Conservation (phyloP, 2,329 filamentous ascomycete genomes). For the Exophiala aquamarina region DNA sequence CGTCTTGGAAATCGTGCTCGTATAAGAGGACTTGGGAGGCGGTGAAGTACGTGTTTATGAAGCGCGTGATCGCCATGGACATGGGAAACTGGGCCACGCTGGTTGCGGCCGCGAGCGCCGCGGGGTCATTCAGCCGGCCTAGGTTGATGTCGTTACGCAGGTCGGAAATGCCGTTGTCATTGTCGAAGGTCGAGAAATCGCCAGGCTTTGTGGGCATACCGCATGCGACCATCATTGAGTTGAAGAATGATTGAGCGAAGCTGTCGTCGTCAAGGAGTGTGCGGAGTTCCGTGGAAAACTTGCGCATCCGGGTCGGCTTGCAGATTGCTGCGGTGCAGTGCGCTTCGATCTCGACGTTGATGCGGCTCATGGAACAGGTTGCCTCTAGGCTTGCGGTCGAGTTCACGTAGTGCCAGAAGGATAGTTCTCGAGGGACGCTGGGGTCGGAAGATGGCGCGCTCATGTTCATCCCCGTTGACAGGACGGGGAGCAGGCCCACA, state of each 20-base stretch:
- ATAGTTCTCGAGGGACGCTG: conserved; percentile 3
- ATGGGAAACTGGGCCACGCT: not conserved
- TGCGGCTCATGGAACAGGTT: conserved; percentile 5
- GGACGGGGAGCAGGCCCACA: not conserved
- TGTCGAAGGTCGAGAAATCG: not conserved
- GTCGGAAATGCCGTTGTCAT: not conserved
- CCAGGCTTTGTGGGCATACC: not conserved
- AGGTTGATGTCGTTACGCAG: not conserved
- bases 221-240: conserved; percentile 1
- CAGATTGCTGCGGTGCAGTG: not conserved
- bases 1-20: conserved; percentile 1
- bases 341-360: not conserved
- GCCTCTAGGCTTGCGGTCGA: conserved; percentile 4
- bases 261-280: not conserved
- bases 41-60: not conserved
- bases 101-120: not conserved
- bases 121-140: not conserved
- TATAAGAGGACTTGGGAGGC: not conserved
- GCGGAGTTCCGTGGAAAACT: not conserved
- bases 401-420: conserved; percentile 12
- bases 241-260: not conserved
- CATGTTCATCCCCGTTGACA: conserved; percentile 16
- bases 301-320: not conserved
- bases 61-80: not conserved
- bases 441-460: not conserved